Percentiles rank a stretch among this genome's conserved stretches.
Evolutionary conservation across 2,329 filamentous ascomycete genomes (phyloP).

Genomic region (Aspergillus sp.): DNA sequence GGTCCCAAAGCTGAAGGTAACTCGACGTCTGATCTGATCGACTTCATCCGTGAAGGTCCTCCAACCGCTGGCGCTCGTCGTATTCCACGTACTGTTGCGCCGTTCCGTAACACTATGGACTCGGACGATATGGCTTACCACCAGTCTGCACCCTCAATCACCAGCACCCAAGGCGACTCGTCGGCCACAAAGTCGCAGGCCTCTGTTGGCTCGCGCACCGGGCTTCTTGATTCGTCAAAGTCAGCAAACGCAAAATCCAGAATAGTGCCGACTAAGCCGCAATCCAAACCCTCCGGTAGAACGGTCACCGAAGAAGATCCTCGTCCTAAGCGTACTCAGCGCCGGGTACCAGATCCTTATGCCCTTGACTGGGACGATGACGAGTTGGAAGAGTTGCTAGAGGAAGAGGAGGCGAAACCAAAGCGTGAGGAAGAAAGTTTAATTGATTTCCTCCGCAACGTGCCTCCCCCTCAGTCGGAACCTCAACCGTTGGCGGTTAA

Average conservation of each 20-base stretch:
- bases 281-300: slow-evolving; percentile 1
- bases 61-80: slow-evolving; percentile 64
- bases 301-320: slow-evolving; percentile 32
- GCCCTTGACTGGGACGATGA: slow-evolving; percentile 76
- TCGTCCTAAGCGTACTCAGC: slow-evolving; percentile 71
- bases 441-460: slow-evolving; percentile 49
- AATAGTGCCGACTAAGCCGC: slow-evolving; percentile 18
- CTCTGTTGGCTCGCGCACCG: slow-evolving; percentile 72
- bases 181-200: slow-evolving; percentile 49
- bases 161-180: slow-evolving; percentile 53
- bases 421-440: slow-evolving; percentile 47
- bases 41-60: slow-evolving; percentile 90
- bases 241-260: slow-evolving; percentile 28
- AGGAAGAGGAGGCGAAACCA: slow-evolving; percentile 35
- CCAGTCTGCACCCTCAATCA: slow-evolving; percentile 35
- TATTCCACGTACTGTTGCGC: slow-evolving; percentile 79
- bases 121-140: slow-evolving; percentile 66
- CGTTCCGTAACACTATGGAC: slow-evolving; percentile 82
- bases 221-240: slow-evolving; percentile 54
- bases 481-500: slow-evolving; percentile 30
- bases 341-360: slow-evolving; percentile 83
- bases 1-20: slow-evolving; percentile 59
- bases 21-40: slow-evolving; percentile 78
- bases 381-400: slow-evolving; percentile 59
- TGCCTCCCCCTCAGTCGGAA: slow-evolving; percentile 40